Conservation (phyloP, 306 rosid genomes). For the Potentilla sterilis region DNA sequence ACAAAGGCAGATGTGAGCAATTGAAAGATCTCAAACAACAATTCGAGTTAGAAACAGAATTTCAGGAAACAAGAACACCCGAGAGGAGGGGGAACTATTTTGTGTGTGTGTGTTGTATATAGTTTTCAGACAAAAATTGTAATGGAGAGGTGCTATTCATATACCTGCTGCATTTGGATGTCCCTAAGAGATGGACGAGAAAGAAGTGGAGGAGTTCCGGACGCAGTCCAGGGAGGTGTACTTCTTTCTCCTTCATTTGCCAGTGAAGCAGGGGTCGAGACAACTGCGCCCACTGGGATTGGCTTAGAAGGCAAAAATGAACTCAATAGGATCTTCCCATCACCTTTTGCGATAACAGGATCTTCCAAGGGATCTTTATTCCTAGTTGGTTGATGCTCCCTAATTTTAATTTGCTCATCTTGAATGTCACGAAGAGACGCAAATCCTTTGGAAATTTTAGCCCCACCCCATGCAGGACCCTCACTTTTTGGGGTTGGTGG, state of each 20-base stretch:
- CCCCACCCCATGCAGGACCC: slow-evolving; percentile 98
- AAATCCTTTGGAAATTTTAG: slow-evolving; percentile 54
- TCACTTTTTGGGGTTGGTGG: slow-evolving; percentile 61
- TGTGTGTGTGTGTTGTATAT: not conserved
- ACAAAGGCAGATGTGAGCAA: slow-evolving; percentile 5
- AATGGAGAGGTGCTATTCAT: not conserved
- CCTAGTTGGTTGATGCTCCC: slow-evolving; percentile 29
- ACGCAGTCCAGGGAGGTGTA: slow-evolving; percentile 88
- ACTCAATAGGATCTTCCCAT: slow-evolving; percentile 58
- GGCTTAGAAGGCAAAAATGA: slow-evolving; percentile 81
- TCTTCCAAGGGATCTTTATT: slow-evolving; percentile 51
- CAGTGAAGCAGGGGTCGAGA: slow-evolving; percentile 34
- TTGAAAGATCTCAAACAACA: not conserved
- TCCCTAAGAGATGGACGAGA: slow-evolving; percentile 79
- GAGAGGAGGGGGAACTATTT: too few relatives aligned
- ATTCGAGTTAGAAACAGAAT: not conserved
- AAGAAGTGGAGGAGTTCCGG: slow-evolving; percentile 78
- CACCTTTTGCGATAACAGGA: slow-evolving; percentile 41
- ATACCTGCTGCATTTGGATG: slow-evolving; percentile 94
- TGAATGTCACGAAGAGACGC: slow-evolving; percentile 86
- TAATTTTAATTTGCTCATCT: slow-evolving; percentile 65
- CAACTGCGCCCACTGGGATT: slow-evolving; percentile 67
- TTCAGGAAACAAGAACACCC: not conserved
- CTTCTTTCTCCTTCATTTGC: slow-evolving; percentile 65
- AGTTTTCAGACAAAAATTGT: not conserved